Base-by-base conservation (phyloP, 148 eudicot genomes). In the Beta vulgaris region DNA sequence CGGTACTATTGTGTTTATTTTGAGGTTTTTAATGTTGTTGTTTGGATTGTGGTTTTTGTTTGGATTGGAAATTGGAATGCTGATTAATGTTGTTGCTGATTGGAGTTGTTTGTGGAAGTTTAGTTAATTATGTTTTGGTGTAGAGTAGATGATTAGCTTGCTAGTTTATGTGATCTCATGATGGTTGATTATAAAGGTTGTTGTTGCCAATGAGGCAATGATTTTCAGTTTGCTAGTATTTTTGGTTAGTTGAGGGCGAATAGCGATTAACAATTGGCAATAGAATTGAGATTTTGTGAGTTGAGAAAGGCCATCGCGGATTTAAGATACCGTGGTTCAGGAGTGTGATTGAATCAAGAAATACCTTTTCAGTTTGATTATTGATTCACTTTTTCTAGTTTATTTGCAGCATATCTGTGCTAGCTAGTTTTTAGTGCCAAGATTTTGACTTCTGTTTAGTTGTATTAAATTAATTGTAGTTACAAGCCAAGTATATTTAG, bases 1-100 rank as follows among this genome's bases (percentile, higher is more conserved):
- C 89, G 87, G 90, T 87, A 81, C 71, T 3, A 35, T 79, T 2
- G 2, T 29, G 6, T 40, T 32, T 13, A 3, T 69, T 23, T 53
- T 10, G 18, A 39, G 16, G 25, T 55, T 39, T 65, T 1, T 40
- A n/a, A 3, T 16, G 25, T 29, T 60, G 23, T 68, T 58, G 67
- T 26, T 68, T 39, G 3, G 37, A 51, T 65, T 37, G 23, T 28
- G 3, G 35, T 23, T 29, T 1, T 12, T 32, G 8, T 31, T 48
- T 69, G 40, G 42, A 51, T 46, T 69, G 26, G 31, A 36, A 28
- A 34, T 74, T 74, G 26, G 51, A 72, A 39, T 78, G 77, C 16
- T 39, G 78, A 34, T 7, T 59, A 55, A 71, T 80, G 79, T 71
- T 74, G 51, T 19, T 19, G n/a, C n/a, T 32, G 21, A 40, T 53